Evolutionary conservation across 176 grass and related monocot species (phyloP).

Genomic region (Tuctoria greenei): DNA sequence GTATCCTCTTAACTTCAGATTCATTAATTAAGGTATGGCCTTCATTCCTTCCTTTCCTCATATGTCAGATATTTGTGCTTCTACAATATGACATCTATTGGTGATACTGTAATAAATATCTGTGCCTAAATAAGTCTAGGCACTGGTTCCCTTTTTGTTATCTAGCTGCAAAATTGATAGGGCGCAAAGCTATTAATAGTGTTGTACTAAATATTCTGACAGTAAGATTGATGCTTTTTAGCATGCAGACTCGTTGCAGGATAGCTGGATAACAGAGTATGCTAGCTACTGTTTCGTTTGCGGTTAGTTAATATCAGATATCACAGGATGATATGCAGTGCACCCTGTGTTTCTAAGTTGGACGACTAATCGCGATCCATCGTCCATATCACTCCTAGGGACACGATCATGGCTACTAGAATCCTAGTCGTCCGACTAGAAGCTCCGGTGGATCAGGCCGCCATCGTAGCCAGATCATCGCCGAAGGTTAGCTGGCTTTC

Average conservation of each 20-base stretch:
- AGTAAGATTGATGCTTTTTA: too few relatives aligned
- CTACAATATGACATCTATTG: conserved; percentile 10
- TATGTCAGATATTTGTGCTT: neutral
- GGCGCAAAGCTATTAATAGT: neutral
- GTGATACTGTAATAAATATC: neutral
- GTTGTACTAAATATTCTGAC: neutral
- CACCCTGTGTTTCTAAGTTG: too few relatives aligned
- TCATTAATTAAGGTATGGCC: conserved; percentile 69
- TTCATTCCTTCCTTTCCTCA: conserved; percentile 12
- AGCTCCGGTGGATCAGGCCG: too few relatives aligned
- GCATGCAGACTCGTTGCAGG: neutral
- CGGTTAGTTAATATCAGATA: neutral
- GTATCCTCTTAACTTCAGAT: conserved; percentile 56
- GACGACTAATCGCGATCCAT: too few relatives aligned
- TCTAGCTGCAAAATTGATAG: neutral
- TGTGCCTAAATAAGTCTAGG: neutral
- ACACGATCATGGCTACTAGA: too few relatives aligned
- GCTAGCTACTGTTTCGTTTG: too few relatives aligned
- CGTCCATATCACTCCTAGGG: too few relatives aligned
- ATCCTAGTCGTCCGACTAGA: too few relatives aligned
- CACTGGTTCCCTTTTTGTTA: neutral
- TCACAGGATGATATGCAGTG: neutral
- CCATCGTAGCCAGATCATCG: too few relatives aligned
- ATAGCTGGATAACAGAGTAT: neutral
- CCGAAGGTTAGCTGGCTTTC: too few relatives aligned